Conservation (phyloP, 495 filamentous ascomycete genomes). For the Endocarpon pusillum region DNA sequence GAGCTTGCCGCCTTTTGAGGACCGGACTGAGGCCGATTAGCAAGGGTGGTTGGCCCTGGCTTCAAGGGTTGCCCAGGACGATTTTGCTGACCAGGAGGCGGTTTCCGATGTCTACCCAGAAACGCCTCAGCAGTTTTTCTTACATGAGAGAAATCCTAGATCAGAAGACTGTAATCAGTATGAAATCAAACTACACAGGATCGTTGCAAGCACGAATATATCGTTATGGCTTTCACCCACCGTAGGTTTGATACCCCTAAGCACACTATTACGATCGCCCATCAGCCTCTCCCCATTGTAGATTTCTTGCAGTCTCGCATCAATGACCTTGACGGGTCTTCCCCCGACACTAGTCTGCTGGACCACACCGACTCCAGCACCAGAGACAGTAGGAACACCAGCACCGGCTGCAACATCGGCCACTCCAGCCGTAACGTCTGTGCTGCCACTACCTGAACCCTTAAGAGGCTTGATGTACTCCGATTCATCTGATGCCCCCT, state of each 20-base stretch:
- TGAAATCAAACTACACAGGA: too few species aligned
- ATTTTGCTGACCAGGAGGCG: too few species aligned
- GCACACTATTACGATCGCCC: constrained; percentile 77
- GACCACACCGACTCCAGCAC: constrained; percentile 22
- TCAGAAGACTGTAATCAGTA: too few species aligned
- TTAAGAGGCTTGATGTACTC: constrained; percentile 81
- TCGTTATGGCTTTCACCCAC: too few species aligned
- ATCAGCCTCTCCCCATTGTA: constrained; percentile 80
- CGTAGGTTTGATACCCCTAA: constrained; percentile 78
- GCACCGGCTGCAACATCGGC: constrained; percentile 17
- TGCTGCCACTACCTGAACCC: constrained; percentile 37
- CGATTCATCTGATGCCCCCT: constrained; percentile 71
- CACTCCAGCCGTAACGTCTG: constrained; percentile 25
- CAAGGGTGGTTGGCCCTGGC: constrained; percentile 9
- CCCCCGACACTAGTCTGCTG: constrained; percentile 30
- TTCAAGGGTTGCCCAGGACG: too few species aligned
- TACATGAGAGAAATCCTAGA: constrained; percentile 84
- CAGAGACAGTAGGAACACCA: constrained; percentile 25
- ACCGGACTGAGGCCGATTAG: too few species aligned
- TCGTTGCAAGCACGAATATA: too few species aligned
- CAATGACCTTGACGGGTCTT: constrained; percentile 40
- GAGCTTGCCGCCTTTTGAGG: constrained; percentile 23
- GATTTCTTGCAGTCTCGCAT: constrained; percentile 69
- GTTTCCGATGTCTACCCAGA: constrained; percentile 45
- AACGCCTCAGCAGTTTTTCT: constrained; percentile 73